A percentile compares a stretch with the other conserved stretches of the same genome.
Evolutionary conservation across 495 filamentous ascomycete genomes (phyloP).

Genomic region (Aspergillus bertholletiae): DNA sequence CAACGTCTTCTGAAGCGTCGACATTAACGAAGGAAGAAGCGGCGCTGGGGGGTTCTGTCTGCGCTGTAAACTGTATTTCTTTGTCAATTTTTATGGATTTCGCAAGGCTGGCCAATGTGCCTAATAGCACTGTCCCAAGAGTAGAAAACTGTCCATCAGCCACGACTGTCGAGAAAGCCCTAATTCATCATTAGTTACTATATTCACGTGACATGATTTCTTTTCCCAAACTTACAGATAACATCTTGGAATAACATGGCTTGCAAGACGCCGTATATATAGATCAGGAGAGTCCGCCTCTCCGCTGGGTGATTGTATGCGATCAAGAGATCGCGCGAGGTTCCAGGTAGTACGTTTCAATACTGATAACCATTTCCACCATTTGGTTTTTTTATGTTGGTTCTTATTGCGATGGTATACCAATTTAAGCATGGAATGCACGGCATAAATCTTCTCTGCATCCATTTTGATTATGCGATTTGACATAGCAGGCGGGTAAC

Average conservation of each 20-base stretch:
- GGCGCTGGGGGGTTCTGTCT: background rate
- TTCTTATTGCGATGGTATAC: slow-evolving; percentile 78
- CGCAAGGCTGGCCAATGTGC: slow-evolving; percentile 57
- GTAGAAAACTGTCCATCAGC: slow-evolving; percentile 72
- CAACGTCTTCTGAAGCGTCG: slow-evolving; percentile 24
- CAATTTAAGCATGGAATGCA: slow-evolving; percentile 50
- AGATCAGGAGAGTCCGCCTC: slow-evolving; percentile 1
- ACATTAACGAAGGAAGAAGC: background rate
- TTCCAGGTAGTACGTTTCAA: slow-evolving; percentile 59
- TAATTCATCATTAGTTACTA: slow-evolving; percentile 14
- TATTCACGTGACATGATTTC: background rate
- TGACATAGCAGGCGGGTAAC: background rate
- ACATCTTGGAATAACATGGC: slow-evolving; percentile 37
- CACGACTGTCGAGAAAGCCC: slow-evolving; percentile 66
- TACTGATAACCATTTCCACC: slow-evolving; percentile 69
- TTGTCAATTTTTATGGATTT: slow-evolving; percentile 35
- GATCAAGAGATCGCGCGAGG: slow-evolving; percentile 42
- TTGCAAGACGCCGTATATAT: slow-evolving; percentile 29
- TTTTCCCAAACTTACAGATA: slow-evolving; percentile 36
- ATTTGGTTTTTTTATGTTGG: slow-evolving; percentile 67
- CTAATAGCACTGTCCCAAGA: slow-evolving; percentile 73
- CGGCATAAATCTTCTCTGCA: slow-evolving; percentile 22
- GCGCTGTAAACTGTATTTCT: slow-evolving; percentile 12
- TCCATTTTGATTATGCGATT: slow-evolving; percentile 23
- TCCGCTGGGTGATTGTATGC: background rate